These are phyloP conservation scores for Cystobasidium ongulense DNA, from an alignment of 768 basidiomycete species.

Conservation along the genomic window DNA sequence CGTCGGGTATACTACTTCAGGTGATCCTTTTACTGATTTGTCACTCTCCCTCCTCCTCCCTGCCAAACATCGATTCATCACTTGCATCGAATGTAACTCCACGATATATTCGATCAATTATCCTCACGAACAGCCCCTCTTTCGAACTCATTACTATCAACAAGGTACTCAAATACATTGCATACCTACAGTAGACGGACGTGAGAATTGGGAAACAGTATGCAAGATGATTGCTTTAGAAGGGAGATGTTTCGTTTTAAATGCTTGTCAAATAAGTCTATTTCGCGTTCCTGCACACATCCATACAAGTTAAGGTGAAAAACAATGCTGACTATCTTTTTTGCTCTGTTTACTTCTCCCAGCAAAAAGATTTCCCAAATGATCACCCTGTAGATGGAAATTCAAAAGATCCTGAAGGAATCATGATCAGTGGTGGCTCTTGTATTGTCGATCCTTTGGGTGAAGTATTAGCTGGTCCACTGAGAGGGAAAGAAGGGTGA, in stretches of 20 bases:
- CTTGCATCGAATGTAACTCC: too few relatives aligned
- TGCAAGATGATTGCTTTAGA: constrained; percentile 62
- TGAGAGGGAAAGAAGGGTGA: constrained; percentile 31
- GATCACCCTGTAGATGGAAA: constrained; percentile 23
- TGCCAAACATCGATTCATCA: not conserved
- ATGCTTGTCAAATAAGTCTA: constrained; percentile 43
- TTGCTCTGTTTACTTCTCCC: constrained; percentile 15
- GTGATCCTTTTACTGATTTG: not conserved
- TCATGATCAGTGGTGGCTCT: constrained; percentile 16
- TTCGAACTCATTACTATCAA: constrained; percentile 32
- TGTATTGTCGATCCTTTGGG: constrained; percentile 26
- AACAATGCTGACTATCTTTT: constrained; percentile 7
- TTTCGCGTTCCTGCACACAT: not conserved
- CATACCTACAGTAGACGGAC: constrained; percentile 31
- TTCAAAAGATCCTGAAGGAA: not conserved
- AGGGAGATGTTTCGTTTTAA: constrained; percentile 62
- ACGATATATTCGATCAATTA: too few relatives aligned
- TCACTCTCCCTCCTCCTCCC: not conserved
- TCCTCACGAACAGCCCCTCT: constrained; percentile 17
- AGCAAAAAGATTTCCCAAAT: constrained; percentile 25
- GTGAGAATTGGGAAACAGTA: constrained; percentile 51
- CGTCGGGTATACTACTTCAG: too few relatives aligned
- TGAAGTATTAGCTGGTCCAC: constrained; percentile 32
- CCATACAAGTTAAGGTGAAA: not conserved
- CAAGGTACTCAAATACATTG: constrained; percentile 33